Evolutionary conservation across 2,329 filamentous ascomycete species (phyloP), one percentile per base, ranked within the genome.

Genomic region (Parascedosporium putredinis): DNA sequence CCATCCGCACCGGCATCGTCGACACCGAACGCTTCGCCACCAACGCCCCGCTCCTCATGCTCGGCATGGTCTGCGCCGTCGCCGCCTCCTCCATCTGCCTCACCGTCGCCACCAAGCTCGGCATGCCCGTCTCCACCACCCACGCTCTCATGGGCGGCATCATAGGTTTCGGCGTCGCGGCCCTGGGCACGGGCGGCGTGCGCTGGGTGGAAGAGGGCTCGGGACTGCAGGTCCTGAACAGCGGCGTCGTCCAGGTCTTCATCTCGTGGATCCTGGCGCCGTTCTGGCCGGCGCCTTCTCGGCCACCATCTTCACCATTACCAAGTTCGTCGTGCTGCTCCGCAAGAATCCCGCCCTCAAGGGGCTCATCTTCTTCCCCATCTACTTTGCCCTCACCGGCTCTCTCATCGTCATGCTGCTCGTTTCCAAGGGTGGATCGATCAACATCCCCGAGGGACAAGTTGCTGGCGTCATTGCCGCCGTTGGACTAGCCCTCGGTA

Each of bases 241-340:
- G 63, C 7, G 75, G 78, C 53, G 78, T 81, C 4, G 72, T 74
- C 1, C 63, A 67, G 47, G 76, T 82, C 20, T 78, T 80, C 55
- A 71, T 80, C 12, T 77, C 76, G 8, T 80, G 78, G 77, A 70
- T 74, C 54, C 76, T 81, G 52, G 78, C 79, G 2, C 79, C 79
- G 1, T 70, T 70, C 68, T 82, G 10, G 64, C 79, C 0, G 79
- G 66, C 22, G 49, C 53, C 51, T 81, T 82, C 48, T 76, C 62
- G 49, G 66, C 77, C 33, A 64, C 70, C 58, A 69, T 81, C 59
- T 81, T 81, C 64, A 58, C 70, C 33, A 62, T 75, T 56, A 79
- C 75, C 48, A 81, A 81, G 57, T 78, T 75, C 55, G 67, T 65
- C 48, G 75, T 81, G 24, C 70, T 81, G 60, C 62, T 74, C 25